Base-by-base conservation (phyloP, 345 rosid genomes). In the Capsella bursapastoris region DNA sequence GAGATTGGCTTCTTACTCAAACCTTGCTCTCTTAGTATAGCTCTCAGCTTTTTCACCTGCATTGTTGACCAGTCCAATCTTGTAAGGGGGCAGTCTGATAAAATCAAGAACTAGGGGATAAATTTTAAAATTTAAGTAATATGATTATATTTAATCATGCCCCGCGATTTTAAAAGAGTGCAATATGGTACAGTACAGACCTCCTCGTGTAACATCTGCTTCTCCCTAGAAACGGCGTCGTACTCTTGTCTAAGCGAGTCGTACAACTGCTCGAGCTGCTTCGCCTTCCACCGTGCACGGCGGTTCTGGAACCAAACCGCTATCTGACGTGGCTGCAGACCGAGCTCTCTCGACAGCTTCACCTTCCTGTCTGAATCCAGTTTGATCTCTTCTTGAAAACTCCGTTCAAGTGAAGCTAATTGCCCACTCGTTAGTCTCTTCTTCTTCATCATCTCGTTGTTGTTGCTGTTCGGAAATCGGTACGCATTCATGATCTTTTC, bases 281-380 rank as follows among this genome's bases (percentile, higher is more conserved):
- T 90, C 2, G 89, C 81, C 74, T 90, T 93, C 98, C 97, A 90
- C 15, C 97, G 64, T 31, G 97, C 93, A 14, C 97, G 89, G 40
- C 92, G 83, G 79, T 89, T 90, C 53, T 90, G 98, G 79, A 93
- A 93, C 98, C 98, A 93, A 50, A 93, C 90, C 9, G 97, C 96
- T 52, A 90, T 84, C 82, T 93, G 98, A 63, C 98, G 83, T 8
- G 97, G 98, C 80, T 90, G 96, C 16, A 90, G 79, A 67, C 97
- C 97, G 29, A 93, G 88, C 48, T 93, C 97, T 28, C 87, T 81
- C 6, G 98, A 89, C 47, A 93, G 85, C 84, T 83, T 88, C 83
- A 89, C 80, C 63, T 93, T 90, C 82, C 93, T 69, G 41, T 89
- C 93, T 35, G 98, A 93, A 28, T 93, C 98, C 69, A 93, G 43